Evolutionary conservation across 2,329 filamentous ascomycete genomes (phyloP).

Genomic region (Fusarium lyarnte): DNA sequence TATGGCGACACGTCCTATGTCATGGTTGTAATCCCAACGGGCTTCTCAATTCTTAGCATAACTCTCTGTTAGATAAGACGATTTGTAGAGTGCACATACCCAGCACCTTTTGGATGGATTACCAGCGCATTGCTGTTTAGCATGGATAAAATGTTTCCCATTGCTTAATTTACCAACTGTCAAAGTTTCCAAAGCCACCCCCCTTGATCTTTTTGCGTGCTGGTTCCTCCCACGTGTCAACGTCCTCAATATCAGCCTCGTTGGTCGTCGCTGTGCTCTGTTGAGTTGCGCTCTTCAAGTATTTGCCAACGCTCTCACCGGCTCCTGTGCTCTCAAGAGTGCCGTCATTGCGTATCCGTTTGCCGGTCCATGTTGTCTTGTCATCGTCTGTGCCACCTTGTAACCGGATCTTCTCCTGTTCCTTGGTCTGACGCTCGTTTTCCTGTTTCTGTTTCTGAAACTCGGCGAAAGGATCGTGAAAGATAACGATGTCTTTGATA

Average conservation of each 20-base stretch:
- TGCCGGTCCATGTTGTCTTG: slow-evolving; percentile 94
- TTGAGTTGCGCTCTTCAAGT: slow-evolving; percentile 70
- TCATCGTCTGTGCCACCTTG: slow-evolving; percentile 86
- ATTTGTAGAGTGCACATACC: slow-evolving; percentile 26
- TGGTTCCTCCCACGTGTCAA: slow-evolving; percentile 75
- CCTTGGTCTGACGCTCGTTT: slow-evolving; percentile 65
- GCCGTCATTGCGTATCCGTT: slow-evolving; percentile 78
- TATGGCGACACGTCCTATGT: slow-evolving; percentile 13
- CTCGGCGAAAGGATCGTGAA: slow-evolving; percentile 95
- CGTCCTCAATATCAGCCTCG: slow-evolving; percentile 69
- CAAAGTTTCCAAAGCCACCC: slow-evolving; percentile 93
- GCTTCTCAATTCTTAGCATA: slow-evolving; percentile 26
- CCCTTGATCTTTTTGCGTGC: slow-evolving; percentile 81
- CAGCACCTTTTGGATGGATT: slow-evolving; percentile 18
- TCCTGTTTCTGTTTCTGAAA: slow-evolving; percentile 80
- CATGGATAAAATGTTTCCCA: background rate
- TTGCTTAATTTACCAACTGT: slow-evolving; percentile 73
- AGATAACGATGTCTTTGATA: slow-evolving; percentile 85
- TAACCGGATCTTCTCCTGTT: slow-evolving; percentile 69
- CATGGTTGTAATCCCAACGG: background rate
- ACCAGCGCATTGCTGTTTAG: background rate
- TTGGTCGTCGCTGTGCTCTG: slow-evolving; percentile 55
- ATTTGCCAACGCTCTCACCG: slow-evolving; percentile 75
- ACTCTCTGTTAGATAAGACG: slow-evolving; percentile 21
- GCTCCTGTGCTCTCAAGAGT: slow-evolving; percentile 59